These are phyloP conservation scores for Psilocybe cyanescens DNA, from an alignment of 768 basidiomycete species.

Conservation along the genomic window DNA sequence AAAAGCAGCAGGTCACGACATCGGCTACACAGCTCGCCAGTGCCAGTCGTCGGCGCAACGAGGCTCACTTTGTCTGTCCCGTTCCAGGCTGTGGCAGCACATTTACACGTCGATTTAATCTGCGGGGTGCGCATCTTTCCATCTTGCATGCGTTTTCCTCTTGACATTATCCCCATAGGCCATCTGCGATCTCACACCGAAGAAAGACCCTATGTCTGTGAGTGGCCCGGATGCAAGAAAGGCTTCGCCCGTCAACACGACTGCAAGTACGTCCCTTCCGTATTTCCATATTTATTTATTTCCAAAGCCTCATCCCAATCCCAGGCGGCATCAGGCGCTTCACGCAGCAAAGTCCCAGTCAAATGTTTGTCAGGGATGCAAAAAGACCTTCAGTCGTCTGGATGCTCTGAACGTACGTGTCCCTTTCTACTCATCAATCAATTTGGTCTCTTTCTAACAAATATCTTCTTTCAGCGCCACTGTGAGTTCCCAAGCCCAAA, in stretches of 20 bases:
- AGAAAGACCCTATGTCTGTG: conserved; percentile 92
- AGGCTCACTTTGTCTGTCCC: conserved; percentile 92
- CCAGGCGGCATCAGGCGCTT: conserved; percentile 86
- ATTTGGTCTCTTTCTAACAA: conserved; percentile 11
- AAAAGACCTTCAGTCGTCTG: conserved; percentile 92
- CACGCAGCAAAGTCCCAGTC: conserved; percentile 83
- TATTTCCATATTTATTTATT: conserved; percentile 6
- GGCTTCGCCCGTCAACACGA: conserved; percentile 96
- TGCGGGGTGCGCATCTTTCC: conserved; percentile 58
- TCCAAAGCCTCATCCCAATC: conserved; percentile 5
- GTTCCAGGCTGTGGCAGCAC: conserved; percentile 96
- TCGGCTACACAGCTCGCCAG: conserved; percentile 92
- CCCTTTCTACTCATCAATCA: conserved; percentile 9
- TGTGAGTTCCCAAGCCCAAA: conserved; percentile 50
- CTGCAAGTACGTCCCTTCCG: conserved; percentile 75
- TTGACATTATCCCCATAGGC: conserved; percentile 46
- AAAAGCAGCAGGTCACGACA: conserved; percentile 95
- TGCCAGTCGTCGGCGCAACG: conserved; percentile 86
- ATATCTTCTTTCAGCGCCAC: conserved; percentile 61
- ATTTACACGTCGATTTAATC: conserved; percentile 92
- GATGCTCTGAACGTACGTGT: conserved; percentile 91
- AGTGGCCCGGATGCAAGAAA: conserved; percentile 94
- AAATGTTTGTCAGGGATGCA: conserved; percentile 89
- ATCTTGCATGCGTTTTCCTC: conserved; percentile 11
- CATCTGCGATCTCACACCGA: conserved; percentile 96